Conservation (phyloP, 148 eudicot genomes). For the Beta vulgaris region DNA sequence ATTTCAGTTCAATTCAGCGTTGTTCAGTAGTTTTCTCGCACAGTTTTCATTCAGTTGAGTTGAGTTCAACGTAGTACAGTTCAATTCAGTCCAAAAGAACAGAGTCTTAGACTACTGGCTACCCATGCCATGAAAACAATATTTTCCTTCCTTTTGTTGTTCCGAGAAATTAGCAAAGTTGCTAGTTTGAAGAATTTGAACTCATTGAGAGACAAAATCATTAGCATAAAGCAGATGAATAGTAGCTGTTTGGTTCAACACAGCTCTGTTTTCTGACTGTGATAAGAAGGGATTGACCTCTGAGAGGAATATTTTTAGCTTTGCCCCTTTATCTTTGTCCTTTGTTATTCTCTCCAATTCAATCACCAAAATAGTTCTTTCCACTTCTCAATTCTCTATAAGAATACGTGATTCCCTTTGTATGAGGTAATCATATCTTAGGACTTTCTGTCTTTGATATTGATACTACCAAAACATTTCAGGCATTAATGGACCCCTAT, state of each 20-base stretch:
- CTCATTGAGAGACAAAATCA: constrained; percentile 20
- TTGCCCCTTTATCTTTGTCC: constrained; percentile 23
- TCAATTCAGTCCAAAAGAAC: too few relatives aligned
- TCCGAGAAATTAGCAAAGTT: constrained; percentile 8
- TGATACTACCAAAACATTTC: background rate
- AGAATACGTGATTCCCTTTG: constrained; percentile 10
- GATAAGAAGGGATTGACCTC: background rate
- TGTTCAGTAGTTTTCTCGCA: too few relatives aligned
- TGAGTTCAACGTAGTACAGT: too few relatives aligned
- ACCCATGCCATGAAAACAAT: too few relatives aligned
- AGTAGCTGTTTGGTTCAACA: constrained; percentile 3
- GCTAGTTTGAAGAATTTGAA: background rate
- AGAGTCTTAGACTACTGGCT: too few relatives aligned
- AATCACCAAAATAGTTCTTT: constrained; percentile 16
- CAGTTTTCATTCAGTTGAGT: too few relatives aligned
- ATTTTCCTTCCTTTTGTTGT: background rate
- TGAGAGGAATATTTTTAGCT: constrained; percentile 9
- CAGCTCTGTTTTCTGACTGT: constrained; percentile 3
- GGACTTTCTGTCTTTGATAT: constrained; percentile 20
- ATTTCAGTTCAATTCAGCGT: too few relatives aligned
- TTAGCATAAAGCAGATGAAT: constrained; percentile 11
- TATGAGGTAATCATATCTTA: constrained; percentile 21
- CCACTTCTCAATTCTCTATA: constrained; percentile 13
- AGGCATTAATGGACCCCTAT: background rate
- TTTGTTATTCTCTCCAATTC: constrained; percentile 15